These are phyloP conservation scores for Metschnikowia lunata DNA, from an alignment of 805 yeast genomes.

Conservation along the genomic window DNA sequence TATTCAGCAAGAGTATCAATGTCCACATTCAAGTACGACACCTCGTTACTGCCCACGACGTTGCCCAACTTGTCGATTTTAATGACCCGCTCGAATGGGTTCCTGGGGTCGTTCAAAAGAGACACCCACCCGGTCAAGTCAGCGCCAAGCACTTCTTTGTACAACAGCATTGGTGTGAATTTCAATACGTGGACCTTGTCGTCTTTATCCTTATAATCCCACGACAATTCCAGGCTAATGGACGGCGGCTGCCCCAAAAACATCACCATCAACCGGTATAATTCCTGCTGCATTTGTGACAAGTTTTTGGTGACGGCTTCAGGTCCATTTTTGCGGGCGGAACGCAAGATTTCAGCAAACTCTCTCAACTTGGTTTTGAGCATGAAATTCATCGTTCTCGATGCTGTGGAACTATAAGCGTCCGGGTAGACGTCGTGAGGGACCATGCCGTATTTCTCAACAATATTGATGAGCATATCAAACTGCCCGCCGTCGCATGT, in stretches of 20 bases:
- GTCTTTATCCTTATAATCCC: conserved; percentile 18
- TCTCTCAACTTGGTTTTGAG: conserved; percentile 20
- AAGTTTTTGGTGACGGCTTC: neutral
- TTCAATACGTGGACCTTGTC: conserved; percentile 12
- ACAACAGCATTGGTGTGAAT: conserved; percentile 18
- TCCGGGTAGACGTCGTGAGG: conserved; percentile 19
- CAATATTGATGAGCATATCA: conserved; percentile 19
- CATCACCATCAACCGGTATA: conserved; percentile 18
- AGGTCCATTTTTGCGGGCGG: neutral
- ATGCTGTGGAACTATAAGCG: conserved; percentile 17
- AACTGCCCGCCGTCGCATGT: conserved; percentile 20
- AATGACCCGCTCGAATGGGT: conserved; percentile 14
- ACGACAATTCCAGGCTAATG: conserved; percentile 9
- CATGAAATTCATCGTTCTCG: conserved; percentile 17
- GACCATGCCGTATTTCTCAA: conserved; percentile 19
- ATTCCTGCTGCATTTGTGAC: conserved; percentile 16
- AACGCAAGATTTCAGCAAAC: conserved; percentile 18
- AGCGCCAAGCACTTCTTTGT: conserved; percentile 14
- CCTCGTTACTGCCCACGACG: conserved; percentile 17
- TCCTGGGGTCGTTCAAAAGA: conserved; percentile 20
- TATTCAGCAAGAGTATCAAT: conserved; percentile 14
- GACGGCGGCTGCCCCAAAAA: conserved; percentile 20
- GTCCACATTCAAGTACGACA: conserved; percentile 18
- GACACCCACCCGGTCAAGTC: conserved; percentile 17
- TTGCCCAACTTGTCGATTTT: conserved; percentile 19